These are phyloP conservation scores for Xylariaceae sp. DNA, from an alignment of 2,329 filamentous ascomycete genomes.

Conservation along the genomic window DNA sequence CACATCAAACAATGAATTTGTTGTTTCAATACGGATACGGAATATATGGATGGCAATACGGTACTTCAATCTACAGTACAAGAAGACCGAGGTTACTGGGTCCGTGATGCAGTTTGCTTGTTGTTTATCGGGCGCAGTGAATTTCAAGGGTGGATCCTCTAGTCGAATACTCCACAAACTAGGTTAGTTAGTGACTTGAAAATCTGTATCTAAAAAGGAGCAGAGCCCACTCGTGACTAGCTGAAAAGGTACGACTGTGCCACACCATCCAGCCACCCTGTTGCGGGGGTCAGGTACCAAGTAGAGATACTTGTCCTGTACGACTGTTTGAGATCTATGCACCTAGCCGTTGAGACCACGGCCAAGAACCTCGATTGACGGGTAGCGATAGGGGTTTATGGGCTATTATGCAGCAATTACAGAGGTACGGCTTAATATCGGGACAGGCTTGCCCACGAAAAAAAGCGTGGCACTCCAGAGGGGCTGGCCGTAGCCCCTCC, in stretches of 20 bases:
- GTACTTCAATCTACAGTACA: too few species aligned
- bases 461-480: constrained; percentile 13
- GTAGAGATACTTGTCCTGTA: not conserved
- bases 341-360: not conserved
- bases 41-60: too few species aligned
- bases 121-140: too few species aligned
- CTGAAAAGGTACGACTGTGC: not conserved
- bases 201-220: not conserved
- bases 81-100: too few species aligned
- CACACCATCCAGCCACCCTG: not conserved
- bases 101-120: too few species aligned
- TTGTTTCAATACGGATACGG: too few species aligned
- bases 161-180: not conserved
- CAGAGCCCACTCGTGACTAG: not conserved
- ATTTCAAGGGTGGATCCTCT: too few species aligned
- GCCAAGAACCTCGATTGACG: not conserved
- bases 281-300: not conserved
- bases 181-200: not conserved
- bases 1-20: too few species aligned
- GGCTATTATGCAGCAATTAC: constrained; percentile 6
- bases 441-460: constrained; percentile 19
- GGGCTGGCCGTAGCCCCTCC: constrained; percentile 19
- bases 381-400: not conserved
- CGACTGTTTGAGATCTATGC: not conserved
- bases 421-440: constrained; percentile 19